These are phyloP conservation scores for Pseudocohnilembus persalinus DNA, from an alignment of 169 alveolate genomes.

Conservation along the genomic window DNA sequence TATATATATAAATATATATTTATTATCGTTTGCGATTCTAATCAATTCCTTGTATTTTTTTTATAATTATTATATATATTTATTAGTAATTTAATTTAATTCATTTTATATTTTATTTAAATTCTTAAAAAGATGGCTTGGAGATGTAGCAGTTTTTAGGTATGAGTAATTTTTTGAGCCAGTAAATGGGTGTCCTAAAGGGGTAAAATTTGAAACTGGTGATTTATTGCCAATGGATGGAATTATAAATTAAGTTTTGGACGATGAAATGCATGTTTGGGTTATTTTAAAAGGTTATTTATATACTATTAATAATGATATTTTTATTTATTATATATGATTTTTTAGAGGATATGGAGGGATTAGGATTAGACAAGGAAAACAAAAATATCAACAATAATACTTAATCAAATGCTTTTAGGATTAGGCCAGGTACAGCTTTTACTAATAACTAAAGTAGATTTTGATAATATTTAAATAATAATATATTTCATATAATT, in stretches of 20 bases:
- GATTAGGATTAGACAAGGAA: constrained; percentile 16
- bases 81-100: neutral
- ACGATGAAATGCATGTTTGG: constrained; percentile 66
- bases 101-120: neutral
- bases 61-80: too few relatives aligned
- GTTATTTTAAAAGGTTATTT: constrained; percentile 50
- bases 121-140: constrained; percentile 44
- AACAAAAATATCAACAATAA: constrained; percentile 2
- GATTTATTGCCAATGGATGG: constrained; percentile 49
- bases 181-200: constrained; percentile 60
- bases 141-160: constrained; percentile 70
- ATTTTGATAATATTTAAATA: too few relatives aligned
- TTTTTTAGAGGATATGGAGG: constrained; percentile 22
- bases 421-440: constrained; percentile 32
- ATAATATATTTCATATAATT: too few relatives aligned
- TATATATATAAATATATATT: too few relatives aligned
- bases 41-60: neutral
- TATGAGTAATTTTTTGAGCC: constrained; percentile 61
- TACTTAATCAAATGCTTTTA: neutral
- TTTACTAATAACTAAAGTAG: neutral
- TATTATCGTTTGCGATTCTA: neutral
- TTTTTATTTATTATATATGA: too few relatives aligned
- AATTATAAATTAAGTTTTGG: constrained; percentile 50
- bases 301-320: neutral
- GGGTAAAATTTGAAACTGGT: constrained; percentile 67